Base-by-base conservation (phyloP, 495 filamentous ascomycete genomes). In the Echria macrotheca region DNA sequence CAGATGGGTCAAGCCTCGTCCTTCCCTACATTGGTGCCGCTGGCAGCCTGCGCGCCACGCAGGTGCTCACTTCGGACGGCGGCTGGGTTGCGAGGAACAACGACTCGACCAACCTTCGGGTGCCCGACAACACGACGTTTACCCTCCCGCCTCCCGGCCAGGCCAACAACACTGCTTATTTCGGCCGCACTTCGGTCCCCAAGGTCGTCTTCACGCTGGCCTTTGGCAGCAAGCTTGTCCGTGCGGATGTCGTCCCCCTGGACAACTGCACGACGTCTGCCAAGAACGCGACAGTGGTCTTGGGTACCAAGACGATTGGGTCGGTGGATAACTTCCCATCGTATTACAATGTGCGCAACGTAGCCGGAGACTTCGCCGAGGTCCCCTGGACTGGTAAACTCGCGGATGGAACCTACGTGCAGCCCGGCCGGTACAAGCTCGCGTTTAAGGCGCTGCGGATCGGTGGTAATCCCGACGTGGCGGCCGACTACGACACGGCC, bases 11-110 rank as follows among this genome's bases (percentile, higher is more conserved):
- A 11, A 60, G 60, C 18, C 60, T 75, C 23, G 71, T 72, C 8
- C 59, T 79, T 3, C 76, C 75, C 1, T 78, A 79, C 54, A 64
- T 74, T 47, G 76, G 76, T 12, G 70, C 73, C 17, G 65, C 59
- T 12, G 76, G 76, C 18, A 72, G 66, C 55, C 48, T 79, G 46
- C 61, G 67, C 37, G 50, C 53, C 18, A 61, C 63, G 7, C 56
- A 57, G 25, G 67, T 72, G 6, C 66, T 77, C 35, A 64, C 69
- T 53, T 49, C 52, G 1, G 50, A 52, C 11, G 51, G 56, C 21
- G 62, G 66, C 2, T 57, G 52, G 35, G 59, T 76, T 25, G 57
- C 62, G 37, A 48, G 62, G n/a, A 54, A 65, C 22, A 46, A 44
- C 8, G 69, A 74, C 52, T 21, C 38, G 15, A 5, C 54, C 18